phyloP scores from a whole-genome alignment of 2,329 filamentous ascomycete species.

The Zymoseptoria pseudotritici region DNA sequence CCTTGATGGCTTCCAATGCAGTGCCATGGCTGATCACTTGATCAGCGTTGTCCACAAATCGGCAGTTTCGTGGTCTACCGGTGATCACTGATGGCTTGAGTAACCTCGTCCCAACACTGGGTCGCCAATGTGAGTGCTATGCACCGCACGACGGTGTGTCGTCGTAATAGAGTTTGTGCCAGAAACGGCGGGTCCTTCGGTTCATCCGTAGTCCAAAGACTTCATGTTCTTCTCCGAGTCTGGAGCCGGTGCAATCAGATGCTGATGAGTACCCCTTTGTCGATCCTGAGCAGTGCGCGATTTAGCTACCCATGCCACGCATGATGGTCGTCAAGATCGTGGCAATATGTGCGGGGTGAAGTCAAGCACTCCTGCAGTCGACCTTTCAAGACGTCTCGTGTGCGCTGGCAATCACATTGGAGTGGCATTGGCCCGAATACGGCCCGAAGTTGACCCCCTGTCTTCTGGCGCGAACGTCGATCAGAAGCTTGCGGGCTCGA shows the following conservation, averaged over 20 bases:
- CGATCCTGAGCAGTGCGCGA: background rate
- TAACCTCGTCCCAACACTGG: too few relatives aligned
- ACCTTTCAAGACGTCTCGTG: background rate
- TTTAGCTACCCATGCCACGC: background rate
- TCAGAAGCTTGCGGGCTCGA: background rate
- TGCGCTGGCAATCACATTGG: background rate
- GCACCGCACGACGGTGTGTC: too few relatives aligned
- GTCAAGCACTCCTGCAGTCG: background rate
- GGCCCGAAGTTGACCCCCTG: background rate
- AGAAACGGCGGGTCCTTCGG: too few relatives aligned
- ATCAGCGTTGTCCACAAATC: too few relatives aligned
- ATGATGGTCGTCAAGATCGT: background rate
- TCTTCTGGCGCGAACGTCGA: background rate
- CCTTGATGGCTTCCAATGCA: too few relatives aligned
- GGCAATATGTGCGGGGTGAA: background rate
- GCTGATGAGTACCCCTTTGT: background rate
- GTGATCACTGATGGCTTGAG: too few relatives aligned
- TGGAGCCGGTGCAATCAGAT: too few relatives aligned
- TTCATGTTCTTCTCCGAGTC: background rate
- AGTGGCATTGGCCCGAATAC: background rate
- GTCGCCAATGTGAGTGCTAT: too few relatives aligned
- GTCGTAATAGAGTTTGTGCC: too few relatives aligned
- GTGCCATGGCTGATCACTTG: too few relatives aligned
- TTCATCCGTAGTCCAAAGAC: too few relatives aligned
- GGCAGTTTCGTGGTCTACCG: too few relatives aligned